These are phyloP conservation scores for Coniochaeta sp. DNA, from an alignment of 2,329 filamentous ascomycete species.

Conservation along the genomic window DNA sequence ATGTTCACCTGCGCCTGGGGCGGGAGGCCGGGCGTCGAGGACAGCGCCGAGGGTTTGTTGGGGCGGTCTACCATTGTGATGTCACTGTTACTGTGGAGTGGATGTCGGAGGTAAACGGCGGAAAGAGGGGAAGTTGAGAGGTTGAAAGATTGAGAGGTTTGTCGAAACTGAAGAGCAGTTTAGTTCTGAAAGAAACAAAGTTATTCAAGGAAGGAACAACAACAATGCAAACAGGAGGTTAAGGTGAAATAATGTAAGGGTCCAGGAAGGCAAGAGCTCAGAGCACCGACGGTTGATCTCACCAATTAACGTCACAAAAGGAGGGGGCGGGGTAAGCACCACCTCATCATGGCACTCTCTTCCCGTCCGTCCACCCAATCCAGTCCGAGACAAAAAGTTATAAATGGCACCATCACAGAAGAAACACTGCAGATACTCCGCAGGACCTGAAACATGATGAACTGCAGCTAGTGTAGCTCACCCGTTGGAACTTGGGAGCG, in stretches of 20 bases:
- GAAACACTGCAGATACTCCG: not conserved
- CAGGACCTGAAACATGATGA: not conserved
- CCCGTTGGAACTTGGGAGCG: no score
- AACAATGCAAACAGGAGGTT: not conserved
- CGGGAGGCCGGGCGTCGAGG: constrained; percentile 64
- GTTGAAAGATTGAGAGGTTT: no score
- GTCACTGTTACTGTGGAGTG: not conserved
- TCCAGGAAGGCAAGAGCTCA: no score
- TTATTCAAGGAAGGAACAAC: not conserved
- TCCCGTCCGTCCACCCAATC: not conserved
- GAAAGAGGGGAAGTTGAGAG: no score
- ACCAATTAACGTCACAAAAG: not conserved
- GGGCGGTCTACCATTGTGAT: constrained; percentile 67
- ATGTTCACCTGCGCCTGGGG: constrained; percentile 72
- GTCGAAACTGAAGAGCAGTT: no score
- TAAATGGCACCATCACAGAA: not conserved
- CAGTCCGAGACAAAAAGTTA: not conserved
- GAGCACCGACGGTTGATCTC: not conserved
- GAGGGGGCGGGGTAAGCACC: constrained; percentile 1
- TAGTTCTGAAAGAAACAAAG: not conserved
- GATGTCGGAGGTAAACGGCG: not conserved
- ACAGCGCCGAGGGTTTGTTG: constrained; percentile 74
- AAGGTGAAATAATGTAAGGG: no score
- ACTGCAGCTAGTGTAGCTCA: not conserved
- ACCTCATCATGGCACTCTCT: not conserved